Base-by-base conservation (phyloP, 345 rosid genomes). In the Turritis glabra region DNA sequence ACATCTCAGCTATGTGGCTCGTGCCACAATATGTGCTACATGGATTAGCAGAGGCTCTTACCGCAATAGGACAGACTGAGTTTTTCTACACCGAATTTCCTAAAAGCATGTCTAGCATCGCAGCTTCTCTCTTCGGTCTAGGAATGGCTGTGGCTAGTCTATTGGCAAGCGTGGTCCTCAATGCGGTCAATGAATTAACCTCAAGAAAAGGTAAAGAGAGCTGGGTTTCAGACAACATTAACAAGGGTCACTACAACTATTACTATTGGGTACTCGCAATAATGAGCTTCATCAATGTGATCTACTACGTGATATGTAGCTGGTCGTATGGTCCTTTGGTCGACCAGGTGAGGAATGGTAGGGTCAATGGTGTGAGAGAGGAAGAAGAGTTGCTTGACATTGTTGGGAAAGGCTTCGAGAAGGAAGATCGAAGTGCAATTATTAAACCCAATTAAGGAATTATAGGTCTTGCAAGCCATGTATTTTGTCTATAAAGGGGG, bases 1-100 rank as follows among this genome's bases (percentile, higher is more conserved):
- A 59, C 63, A 87, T 90, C 84, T 92, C 98, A 6, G 98, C 92
- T 1, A 75, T 87, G 88, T 90, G 98, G 93, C 85, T 90, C 0
- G 80, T 85, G n/a, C 96, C 92, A 29, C 89, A 85, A 25, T 80
- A 81, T 71, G 76, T 81, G 52, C 37, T 92, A 65, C 72, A 73
- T n/a, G 98, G 96, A 15, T 56, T 92, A 14, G 89, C 96, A 0
- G 96, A 90, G 77, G 96, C 95, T 3, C 82, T 92, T 15, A 81
- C 74, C 15, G 89, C 87, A 0, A 87, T 92, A 35, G 96, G 86
- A 18, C 96, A 87, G 61, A 89, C 89, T 0, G 96, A 90, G 73
- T 90, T 92, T 72, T 92, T 76, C 78, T 88, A 92, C 63, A 76
- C 85, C 1, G 95, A 92, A 84, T 78, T 92, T 73, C 98, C 98